Evolutionary conservation across 83 land plant genomes (phyloP).

Genomic region (Picea abies): DNA sequence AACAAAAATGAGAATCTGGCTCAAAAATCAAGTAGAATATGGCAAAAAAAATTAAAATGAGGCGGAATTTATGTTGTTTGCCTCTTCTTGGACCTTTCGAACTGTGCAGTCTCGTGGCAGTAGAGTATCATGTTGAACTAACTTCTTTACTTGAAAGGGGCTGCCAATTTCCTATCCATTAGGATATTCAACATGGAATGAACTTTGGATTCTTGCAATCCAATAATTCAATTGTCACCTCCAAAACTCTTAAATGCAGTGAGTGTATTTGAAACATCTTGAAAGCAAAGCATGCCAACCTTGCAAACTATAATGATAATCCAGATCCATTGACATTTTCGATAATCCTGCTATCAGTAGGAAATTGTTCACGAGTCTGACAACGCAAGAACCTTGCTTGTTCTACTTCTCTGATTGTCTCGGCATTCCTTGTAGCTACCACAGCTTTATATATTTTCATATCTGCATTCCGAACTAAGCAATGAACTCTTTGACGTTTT

Average conservation of each 20-base stretch:
- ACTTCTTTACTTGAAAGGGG: too few species aligned
- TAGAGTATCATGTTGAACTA: too few species aligned
- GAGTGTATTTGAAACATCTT: too few species aligned
- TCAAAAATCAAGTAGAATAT: background rate
- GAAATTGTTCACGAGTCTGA: background rate
- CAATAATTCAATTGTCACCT: too few species aligned
- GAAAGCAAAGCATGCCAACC: too few species aligned
- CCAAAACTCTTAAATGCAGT: too few species aligned
- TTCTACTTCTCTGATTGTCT: constrained; percentile 24
- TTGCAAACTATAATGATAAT: too few species aligned
- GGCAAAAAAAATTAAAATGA: background rate
- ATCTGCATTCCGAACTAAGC: constrained; percentile 46
- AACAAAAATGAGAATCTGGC: background rate
- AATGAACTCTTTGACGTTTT: constrained; percentile 45
- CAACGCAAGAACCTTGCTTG: background rate
- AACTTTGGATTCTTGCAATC: too few species aligned
- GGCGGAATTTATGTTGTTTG: background rate
- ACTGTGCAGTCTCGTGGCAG: background rate
- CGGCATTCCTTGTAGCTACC: constrained; percentile 51
- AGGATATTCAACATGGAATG: too few species aligned
- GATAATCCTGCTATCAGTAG: background rate
- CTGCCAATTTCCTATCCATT: too few species aligned
- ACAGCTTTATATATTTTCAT: constrained; percentile 41
- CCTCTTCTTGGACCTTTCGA: background rate
- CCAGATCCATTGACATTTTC: background rate